These are phyloP conservation scores for Suhomyces sp. DNA, from an alignment of 805 yeast species.

Conservation along the genomic window DNA sequence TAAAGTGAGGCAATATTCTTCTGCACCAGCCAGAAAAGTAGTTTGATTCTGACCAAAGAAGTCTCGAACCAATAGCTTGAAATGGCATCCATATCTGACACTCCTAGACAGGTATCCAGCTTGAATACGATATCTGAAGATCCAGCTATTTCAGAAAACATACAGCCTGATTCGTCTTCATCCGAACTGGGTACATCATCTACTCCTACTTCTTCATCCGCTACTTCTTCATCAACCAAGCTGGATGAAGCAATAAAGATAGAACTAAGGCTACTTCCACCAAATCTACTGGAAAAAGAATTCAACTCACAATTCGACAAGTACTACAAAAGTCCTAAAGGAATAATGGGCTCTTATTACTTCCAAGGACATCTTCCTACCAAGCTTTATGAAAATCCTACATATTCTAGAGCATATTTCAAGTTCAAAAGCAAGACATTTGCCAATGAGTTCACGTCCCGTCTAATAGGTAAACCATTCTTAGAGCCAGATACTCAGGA, in stretches of 20 bases:
- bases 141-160: not conserved
- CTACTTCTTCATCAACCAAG: not conserved
- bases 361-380: conserved; percentile 15
- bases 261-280: conserved; percentile 25
- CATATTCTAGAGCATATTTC: conserved; percentile 17
- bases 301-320: conserved; percentile 20
- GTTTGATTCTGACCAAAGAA: too few species aligned
- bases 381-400: conserved; percentile 18
- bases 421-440: conserved; percentile 9
- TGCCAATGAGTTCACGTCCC: conserved; percentile 10
- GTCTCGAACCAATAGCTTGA: too few species aligned
- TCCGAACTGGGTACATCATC: not conserved
- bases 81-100: not conserved
- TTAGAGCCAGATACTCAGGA: conserved; percentile 22
- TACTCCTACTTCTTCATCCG: not conserved
- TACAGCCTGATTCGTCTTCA: not conserved
- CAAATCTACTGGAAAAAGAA: conserved; percentile 13
- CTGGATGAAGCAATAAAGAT: conserved; percentile 6
- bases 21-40: too few species aligned
- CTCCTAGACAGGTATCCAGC: not conserved
- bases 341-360: conserved; percentile 9
- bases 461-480: conserved; percentile 20
- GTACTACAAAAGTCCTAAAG: conserved; percentile 6
- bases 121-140: not conserved
- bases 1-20: too few species aligned